Percentiles rank a stretch among this genome's conserved stretches.
Conservation (phyloP, 331 rosid species). For the Acacia concinna region DNA sequence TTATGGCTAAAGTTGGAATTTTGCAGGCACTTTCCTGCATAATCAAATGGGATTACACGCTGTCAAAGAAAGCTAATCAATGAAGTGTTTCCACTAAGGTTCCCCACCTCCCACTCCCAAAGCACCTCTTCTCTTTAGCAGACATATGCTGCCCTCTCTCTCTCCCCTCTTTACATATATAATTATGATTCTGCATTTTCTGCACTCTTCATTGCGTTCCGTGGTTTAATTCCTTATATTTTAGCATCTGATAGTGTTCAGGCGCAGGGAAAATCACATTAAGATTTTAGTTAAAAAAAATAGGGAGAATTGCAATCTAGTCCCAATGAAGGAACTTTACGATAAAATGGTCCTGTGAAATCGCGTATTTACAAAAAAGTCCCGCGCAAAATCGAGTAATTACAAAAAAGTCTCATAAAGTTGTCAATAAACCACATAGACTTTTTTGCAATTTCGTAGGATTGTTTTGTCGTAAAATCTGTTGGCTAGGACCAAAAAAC, state of each 20-base stretch:
- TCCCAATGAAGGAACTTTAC: no score
- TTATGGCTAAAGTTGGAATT: slow-evolving; percentile 1
- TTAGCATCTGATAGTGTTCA: neutral
- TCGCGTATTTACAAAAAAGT: no score
- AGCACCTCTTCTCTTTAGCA: slow-evolving; percentile 60
- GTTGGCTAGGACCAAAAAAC: no score
- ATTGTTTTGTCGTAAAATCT: no score
- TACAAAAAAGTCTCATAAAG: no score
- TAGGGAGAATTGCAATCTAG: no score
- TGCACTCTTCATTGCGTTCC: neutral
- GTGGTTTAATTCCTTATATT: neutral
- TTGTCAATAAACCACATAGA: no score
- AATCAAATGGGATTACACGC: slow-evolving; percentile 26
- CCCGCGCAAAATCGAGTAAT: no score
- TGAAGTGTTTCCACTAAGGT: slow-evolving; percentile 50
- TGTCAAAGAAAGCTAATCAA: slow-evolving; percentile 33
- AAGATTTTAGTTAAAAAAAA: no score
- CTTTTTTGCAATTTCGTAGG: no score
- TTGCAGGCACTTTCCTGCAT: slow-evolving; percentile 10
- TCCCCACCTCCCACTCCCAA: slow-evolving; percentile 50
- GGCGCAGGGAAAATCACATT: no score
- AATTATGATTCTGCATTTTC: neutral
- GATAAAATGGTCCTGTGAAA: no score
- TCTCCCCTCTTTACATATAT: neutral
- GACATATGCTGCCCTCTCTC: slow-evolving; percentile 62